phyloP scores from a whole-genome alignment of 2,329 filamentous ascomycete species.

The Aspergillus sp. region DNA sequence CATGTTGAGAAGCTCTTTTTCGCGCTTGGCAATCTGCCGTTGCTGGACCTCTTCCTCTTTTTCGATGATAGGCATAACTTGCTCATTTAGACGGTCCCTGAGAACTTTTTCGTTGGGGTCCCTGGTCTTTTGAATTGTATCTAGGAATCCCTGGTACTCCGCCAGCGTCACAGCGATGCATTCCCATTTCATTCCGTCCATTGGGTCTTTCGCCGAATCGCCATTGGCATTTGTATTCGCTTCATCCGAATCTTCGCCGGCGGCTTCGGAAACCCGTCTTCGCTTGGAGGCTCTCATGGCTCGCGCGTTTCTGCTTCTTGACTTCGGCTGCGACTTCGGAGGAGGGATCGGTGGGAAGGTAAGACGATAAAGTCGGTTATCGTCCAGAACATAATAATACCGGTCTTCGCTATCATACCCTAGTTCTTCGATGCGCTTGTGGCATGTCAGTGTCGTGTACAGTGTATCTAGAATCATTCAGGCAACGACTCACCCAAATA shows the following conservation, averaged over 20 bases:
- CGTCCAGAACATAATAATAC: conserved; percentile 83
- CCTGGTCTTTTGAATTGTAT: conserved; percentile 64
- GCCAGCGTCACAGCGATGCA: conserved; percentile 75
- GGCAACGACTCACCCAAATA: conserved; percentile 60
- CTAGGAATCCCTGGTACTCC: conserved; percentile 68
- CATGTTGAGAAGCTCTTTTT: conserved; percentile 72
- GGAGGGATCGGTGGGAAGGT: conserved; percentile 64
- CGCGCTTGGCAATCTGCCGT: conserved; percentile 65
- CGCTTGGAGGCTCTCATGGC: conserved; percentile 65
- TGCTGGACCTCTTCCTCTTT: conserved; percentile 63
- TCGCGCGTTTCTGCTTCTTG: conserved; percentile 59
- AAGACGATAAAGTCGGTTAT: conserved; percentile 83
- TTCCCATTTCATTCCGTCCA: conserved; percentile 80
- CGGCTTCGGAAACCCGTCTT: conserved; percentile 46
- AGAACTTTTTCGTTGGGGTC: conserved; percentile 81
- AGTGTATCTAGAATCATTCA: not conserved
- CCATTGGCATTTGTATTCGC: conserved; percentile 34
- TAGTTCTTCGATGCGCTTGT: conserved; percentile 39
- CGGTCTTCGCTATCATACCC: conserved; percentile 87
- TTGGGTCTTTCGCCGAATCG: conserved; percentile 50
- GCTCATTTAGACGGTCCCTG: conserved; percentile 62
- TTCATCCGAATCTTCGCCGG: conserved; percentile 38
- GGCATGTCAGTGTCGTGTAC: conserved; percentile 8
- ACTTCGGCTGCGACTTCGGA: conserved; percentile 54
- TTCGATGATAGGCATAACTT: conserved; percentile 78